Evolutionary conservation across 306 rosid genomes (phyloP).

Genomic region (Prunus mongolica): DNA sequence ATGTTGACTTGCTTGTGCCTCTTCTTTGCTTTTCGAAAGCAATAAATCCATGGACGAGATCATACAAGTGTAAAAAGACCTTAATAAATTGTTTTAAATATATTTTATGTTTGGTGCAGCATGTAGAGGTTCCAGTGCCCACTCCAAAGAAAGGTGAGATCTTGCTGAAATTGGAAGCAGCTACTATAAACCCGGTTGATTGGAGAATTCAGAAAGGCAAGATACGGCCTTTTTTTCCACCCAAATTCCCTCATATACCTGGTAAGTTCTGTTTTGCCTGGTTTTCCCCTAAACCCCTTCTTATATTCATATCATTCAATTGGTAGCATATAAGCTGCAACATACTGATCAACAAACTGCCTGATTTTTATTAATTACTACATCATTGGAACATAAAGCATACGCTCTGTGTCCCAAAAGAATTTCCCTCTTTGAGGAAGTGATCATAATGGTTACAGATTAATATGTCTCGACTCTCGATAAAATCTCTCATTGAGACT

Average conservation of each 20-base stretch:
- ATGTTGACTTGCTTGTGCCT: not conserved
- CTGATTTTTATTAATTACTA: not conserved
- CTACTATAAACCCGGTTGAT: slow-evolving; percentile 67
- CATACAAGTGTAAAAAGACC: not conserved
- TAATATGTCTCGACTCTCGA: not conserved
- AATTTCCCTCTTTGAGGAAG: not conserved
- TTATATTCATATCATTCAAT: no score
- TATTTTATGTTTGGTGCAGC: slow-evolving; percentile 37
- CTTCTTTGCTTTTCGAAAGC: not conserved
- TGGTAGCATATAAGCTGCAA: not conserved
- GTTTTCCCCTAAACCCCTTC: no score
- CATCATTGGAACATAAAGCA: not conserved
- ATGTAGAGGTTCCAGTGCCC: slow-evolving; percentile 56
- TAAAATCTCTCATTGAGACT: not conserved
- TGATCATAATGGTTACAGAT: not conserved
- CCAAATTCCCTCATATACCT: slow-evolving; percentile 63
- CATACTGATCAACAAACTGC: not conserved
- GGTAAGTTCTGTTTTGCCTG: slow-evolving; percentile 32
- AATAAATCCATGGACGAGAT: not conserved
- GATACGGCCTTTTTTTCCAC: slow-evolving; percentile 55
- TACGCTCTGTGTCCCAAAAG: not conserved
- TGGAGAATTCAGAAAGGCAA: slow-evolving; percentile 76
- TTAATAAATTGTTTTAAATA: not conserved
- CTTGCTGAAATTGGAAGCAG: slow-evolving; percentile 72
- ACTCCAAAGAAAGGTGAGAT: slow-evolving; percentile 54